A percentile compares a stretch with the other conserved stretches of the same genome.
Evolutionary conservation across 2,329 filamentous ascomycete species (phyloP).

Genomic region (Fusarium verticillioides): DNA sequence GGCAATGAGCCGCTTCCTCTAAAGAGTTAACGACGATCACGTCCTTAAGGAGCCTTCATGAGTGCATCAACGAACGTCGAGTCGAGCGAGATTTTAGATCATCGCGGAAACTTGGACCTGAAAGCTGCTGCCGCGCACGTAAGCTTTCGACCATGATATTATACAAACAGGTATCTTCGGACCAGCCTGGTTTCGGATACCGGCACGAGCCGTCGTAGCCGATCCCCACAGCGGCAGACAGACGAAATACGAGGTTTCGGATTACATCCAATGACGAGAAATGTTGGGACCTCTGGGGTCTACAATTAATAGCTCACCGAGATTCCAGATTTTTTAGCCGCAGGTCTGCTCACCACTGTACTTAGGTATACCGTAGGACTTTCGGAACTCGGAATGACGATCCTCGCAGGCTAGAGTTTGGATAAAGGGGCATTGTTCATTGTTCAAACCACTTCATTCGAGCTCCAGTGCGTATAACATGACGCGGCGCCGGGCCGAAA

Average conservation of each 20-base stretch:
- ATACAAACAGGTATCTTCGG: no score
- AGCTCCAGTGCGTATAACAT: background rate
- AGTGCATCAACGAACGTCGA: background rate
- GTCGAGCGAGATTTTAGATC: rapidly evolving
- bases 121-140: rapidly evolving
- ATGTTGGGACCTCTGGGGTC: rapidly evolving
- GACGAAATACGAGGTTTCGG: background rate
- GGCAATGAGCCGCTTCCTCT: background rate
- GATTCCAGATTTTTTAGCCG: rapidly evolving
- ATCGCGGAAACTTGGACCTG: rapidly evolving
- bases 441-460: background rate
- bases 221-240: background rate
- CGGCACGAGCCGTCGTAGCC: background rate
- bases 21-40: rapidly evolving
- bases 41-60: rapidly evolving
- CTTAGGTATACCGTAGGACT: rapidly evolving
- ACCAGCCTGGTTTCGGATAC: background rate
- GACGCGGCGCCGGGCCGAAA: background rate
- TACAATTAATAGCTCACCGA: background rate
- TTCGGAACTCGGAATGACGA: background rate
- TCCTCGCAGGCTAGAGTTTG: background rate
- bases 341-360: rapidly evolving
- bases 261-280: background rate
- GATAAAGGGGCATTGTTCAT: rapidly evolving
- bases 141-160: rapidly evolving